Evolutionary conservation across 805 yeast species (phyloP).

Genomic region (Alloascoidea africana): DNA sequence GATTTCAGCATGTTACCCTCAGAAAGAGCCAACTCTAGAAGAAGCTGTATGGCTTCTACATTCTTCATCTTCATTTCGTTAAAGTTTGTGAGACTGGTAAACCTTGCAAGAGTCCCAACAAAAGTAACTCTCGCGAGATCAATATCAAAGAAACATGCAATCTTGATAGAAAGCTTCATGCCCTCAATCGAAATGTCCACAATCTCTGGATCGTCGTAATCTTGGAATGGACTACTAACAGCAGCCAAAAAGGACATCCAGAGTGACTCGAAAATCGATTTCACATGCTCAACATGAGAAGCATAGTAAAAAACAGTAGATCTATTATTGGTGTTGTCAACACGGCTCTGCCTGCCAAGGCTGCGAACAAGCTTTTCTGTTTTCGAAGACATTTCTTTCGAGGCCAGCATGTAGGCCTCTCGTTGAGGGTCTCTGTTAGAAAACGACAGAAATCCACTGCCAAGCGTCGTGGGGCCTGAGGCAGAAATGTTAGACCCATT

Average conservation of each 20-base stretch:
- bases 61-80: constrained; percentile 69
- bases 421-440: constrained; percentile 39
- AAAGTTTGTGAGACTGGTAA: constrained; percentile 64
- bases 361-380: constrained; percentile 72
- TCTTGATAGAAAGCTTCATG: constrained; percentile 62
- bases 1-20: constrained; percentile 64
- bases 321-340: constrained; percentile 22
- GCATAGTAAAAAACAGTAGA: constrained; percentile 61
- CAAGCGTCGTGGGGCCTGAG: constrained; percentile 9
- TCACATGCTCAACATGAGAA: constrained; percentile 77
- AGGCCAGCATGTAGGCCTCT: constrained; percentile 86
- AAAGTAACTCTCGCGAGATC: constrained; percentile 82
- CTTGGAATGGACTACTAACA: constrained; percentile 84
- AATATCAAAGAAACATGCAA: constrained; percentile 71
- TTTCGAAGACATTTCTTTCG: constrained; percentile 79
- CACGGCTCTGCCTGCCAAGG: constrained; percentile 6
- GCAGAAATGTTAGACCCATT: constrained; percentile 39
- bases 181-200: constrained; percentile 64
- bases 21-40: constrained; percentile 60
- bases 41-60: constrained; percentile 59
- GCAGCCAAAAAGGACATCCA: constrained; percentile 98
- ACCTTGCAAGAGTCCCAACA: constrained; percentile 79
- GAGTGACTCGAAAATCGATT: constrained; percentile 79
- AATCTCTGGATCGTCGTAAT: constrained; percentile 59
- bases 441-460: constrained; percentile 32